Conservation (phyloP, 495 filamentous ascomycete species). For the Annulohypoxylon nitens region DNA sequence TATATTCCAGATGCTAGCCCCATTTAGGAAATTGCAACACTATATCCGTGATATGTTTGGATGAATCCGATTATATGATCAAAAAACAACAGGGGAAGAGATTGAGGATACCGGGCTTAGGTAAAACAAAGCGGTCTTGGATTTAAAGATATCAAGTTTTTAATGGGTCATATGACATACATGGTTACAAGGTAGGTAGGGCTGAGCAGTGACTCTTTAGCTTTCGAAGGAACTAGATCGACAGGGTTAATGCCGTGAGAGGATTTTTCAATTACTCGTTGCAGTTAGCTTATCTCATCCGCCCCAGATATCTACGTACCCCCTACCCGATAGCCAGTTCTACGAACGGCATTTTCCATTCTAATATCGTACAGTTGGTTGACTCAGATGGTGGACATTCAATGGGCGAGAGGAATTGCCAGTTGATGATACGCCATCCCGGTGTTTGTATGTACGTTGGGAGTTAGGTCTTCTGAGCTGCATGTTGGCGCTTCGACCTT, state of each 20-base stretch:
- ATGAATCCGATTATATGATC: background rate
- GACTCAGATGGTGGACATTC: too few relatives aligned
- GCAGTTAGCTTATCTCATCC: background rate
- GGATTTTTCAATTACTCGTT: slow-evolving; percentile 5
- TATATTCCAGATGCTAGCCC: background rate
- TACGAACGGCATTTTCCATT: too few relatives aligned
- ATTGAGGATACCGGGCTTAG: background rate
- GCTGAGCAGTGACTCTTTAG: slow-evolving; percentile 2
- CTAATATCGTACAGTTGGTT: too few relatives aligned
- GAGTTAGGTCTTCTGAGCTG: too few relatives aligned
- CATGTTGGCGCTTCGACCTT: too few relatives aligned
- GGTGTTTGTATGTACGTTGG: too few relatives aligned
- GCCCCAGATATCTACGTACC: background rate
- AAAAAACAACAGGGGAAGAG: background rate
- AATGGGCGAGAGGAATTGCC: background rate
- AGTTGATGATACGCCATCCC: too few relatives aligned
- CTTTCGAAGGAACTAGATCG: background rate
- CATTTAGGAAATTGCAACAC: background rate
- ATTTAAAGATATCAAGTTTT: slow-evolving; percentile 3
- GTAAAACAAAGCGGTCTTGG: background rate
- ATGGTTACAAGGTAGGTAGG: background rate
- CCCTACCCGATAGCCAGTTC: background rate
- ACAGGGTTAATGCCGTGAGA: background rate
- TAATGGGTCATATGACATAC: slow-evolving; percentile 1
- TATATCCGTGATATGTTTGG: background rate